Base-by-base conservation (phyloP, 129 eudicot species). In the Daucus carota region DNA sequence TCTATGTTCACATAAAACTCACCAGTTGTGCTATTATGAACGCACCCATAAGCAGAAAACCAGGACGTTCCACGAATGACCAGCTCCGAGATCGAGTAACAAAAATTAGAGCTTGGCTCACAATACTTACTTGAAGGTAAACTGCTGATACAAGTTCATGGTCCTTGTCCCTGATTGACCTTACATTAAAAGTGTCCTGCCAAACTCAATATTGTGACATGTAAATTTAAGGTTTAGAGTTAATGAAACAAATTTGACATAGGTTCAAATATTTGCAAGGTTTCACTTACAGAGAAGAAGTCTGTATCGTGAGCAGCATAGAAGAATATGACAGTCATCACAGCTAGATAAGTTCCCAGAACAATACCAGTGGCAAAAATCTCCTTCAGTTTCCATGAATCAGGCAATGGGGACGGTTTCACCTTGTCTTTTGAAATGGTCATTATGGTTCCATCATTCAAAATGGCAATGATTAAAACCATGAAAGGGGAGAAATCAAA, bases 381-480 rank as follows among this genome's bases (percentile, higher is more conserved):
- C 82, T 92, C 97, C 70, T 34, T 83, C 44, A 92, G 87, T 71
- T 92, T 92, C 97, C 97, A 92, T 42, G 97, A 92, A 60, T 92
- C 97, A 4, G 97, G 97, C 80, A 85, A 68, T 6, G 97, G 97
- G 16, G 97, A 92, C 24, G 97, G 97, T 79, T 81, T 86, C 41
- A 92, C 97, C 75, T 90, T 86, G 70, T 92, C 97, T 68, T 92
- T 92, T 6, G 97, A 92, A 73, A 92, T 92, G 72, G 97, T 92
- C 97, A 92, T 92, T 72, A 92, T 92, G 60, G 97, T 92, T 50
- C 97, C 97, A 77, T 92, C 97, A 57, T 92, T 92, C 33, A 92
- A 88, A 31, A 92, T 87, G 81, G 97, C 97, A 45, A 92, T 87
- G 69, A 92, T 85, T 26, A 92, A 89, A 72, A 92, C 86, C 97